Conservation (phyloP, 345 rosid genomes). For the Arabidopsis arenosa region DNA sequence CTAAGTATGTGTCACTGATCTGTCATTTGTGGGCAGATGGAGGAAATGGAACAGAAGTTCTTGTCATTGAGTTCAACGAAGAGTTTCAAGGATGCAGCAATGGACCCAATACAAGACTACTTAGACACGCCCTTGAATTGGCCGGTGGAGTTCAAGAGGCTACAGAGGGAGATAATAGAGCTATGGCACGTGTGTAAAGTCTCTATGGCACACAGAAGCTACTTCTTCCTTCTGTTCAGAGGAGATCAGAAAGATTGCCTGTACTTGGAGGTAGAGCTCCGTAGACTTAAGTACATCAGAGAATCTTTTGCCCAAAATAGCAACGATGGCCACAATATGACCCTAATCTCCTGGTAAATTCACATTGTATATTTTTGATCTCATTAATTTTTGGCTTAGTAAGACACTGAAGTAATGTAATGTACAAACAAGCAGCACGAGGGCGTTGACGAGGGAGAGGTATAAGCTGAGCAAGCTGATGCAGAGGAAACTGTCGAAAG, state of each 20-base stretch:
- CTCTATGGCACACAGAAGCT: constrained; percentile 79
- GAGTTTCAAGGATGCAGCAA: constrained; percentile 64
- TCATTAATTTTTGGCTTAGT: neutral
- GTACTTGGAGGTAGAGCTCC: constrained; percentile 84
- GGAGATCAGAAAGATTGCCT: constrained; percentile 76
- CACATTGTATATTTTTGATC: neutral
- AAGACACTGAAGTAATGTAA: neutral
- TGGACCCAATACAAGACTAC: constrained; percentile 71
- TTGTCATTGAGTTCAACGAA: constrained; percentile 37
- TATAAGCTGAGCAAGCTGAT: constrained; percentile 61
- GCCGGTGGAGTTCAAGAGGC: constrained; percentile 68
- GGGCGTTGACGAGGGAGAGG: constrained; percentile 63
- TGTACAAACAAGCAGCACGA: constrained; percentile 48
- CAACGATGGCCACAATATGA: constrained; percentile 49
- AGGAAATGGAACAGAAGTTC: constrained; percentile 46
- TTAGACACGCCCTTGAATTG: constrained; percentile 49
- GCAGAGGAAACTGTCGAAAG: constrained; percentile 55
- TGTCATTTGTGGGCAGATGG: constrained; percentile 47
- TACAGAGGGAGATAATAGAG: constrained; percentile 71
- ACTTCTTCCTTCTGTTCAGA: constrained; percentile 77
- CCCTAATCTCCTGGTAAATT: constrained; percentile 59
- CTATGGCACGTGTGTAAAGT: constrained; percentile 80
- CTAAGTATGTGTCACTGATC: constrained; percentile 1
- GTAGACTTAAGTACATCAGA: constrained; percentile 65
- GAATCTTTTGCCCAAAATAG: constrained; percentile 53